Evolutionary conservation across 2,329 filamentous ascomycete genomes (phyloP).

Genomic region (Cladorrhinum sp.): DNA sequence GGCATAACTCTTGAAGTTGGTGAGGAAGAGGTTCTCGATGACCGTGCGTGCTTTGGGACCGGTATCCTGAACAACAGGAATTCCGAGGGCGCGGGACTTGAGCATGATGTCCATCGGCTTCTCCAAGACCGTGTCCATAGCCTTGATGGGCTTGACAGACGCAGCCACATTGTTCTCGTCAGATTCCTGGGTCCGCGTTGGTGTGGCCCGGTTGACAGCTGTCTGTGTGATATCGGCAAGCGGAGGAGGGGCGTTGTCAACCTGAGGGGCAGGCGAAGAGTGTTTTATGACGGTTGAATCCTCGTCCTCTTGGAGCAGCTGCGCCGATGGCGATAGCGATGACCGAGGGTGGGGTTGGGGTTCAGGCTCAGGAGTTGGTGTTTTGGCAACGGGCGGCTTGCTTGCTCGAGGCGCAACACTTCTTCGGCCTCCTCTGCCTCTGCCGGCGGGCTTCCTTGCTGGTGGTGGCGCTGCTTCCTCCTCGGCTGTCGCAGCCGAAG

Average conservation of each 20-base stretch:
- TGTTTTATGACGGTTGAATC: constrained; percentile 37
- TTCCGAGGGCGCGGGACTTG: constrained; percentile 71
- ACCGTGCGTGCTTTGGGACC: constrained; percentile 84
- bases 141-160: constrained; percentile 66
- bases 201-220: constrained; percentile 51
- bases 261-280: constrained; percentile 53
- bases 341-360: constrained; percentile 31
- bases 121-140: constrained; percentile 75
- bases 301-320: background rate
- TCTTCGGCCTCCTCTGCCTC: constrained; percentile 58
- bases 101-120: constrained; percentile 92
- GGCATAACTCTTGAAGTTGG: constrained; percentile 98
- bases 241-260: constrained; percentile 50
- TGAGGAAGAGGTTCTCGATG: constrained; percentile 86
- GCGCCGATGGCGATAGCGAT: constrained; percentile 3
- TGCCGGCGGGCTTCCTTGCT: constrained; percentile 43
- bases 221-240: constrained; percentile 71
- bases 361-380: constrained; percentile 36
- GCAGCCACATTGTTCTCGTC: constrained; percentile 47
- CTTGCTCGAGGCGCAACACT: constrained; percentile 47
- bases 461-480: constrained; percentile 26
- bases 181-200: constrained; percentile 35
- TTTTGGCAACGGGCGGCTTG: constrained; percentile 30
- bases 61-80: constrained; percentile 67
- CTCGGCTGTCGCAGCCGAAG: constrained; percentile 16